Conservation (phyloP, 2,329 filamentous ascomycete genomes). For the Ceratocystis ficicola region DNA sequence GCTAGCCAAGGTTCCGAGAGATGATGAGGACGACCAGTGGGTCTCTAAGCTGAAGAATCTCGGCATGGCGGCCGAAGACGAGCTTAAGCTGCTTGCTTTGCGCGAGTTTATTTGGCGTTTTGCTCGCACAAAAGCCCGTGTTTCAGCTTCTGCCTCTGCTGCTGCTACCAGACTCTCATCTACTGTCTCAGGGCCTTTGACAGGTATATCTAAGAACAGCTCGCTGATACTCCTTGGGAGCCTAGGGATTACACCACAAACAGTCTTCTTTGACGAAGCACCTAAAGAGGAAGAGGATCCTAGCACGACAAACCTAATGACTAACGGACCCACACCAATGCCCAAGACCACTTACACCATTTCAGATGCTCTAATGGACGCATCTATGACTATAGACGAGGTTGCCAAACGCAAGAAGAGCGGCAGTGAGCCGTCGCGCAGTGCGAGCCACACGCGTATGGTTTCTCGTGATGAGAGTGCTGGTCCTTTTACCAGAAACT, state of each 20-base stretch:
- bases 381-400: conserved; percentile 75
- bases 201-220: conserved; percentile 39
- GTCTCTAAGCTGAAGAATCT: conserved; percentile 72
- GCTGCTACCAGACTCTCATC: conserved; percentile 26
- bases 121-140: conserved; percentile 55
- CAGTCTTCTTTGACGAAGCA: conserved; percentile 72
- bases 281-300: conserved; percentile 29
- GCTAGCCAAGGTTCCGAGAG: conserved; percentile 55
- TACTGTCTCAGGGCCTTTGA: background rate
- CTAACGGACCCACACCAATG: conserved; percentile 26
- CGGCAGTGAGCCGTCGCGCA: conserved; percentile 31
- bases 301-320: conserved; percentile 23
- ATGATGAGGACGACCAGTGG: conserved; percentile 92
- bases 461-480: conserved; percentile 17
- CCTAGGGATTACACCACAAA: conserved; percentile 69
- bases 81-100: conserved; percentile 74
- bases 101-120: conserved; percentile 86
- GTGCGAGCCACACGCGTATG: conserved; percentile 15
- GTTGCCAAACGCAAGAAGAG: conserved; percentile 40
- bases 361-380: conserved; percentile 79
- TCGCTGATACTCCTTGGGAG: conserved; percentile 63
- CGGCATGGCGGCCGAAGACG: conserved; percentile 70
- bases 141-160: conserved; percentile 30
- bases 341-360: conserved; percentile 56
- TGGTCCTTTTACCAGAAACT: background rate